A percentile compares a stretch with the other conserved stretches of the same genome.
phyloP scores from a whole-genome alignment of 2,329 filamentous ascomycete species.

The Cadophora gregata region DNA sequence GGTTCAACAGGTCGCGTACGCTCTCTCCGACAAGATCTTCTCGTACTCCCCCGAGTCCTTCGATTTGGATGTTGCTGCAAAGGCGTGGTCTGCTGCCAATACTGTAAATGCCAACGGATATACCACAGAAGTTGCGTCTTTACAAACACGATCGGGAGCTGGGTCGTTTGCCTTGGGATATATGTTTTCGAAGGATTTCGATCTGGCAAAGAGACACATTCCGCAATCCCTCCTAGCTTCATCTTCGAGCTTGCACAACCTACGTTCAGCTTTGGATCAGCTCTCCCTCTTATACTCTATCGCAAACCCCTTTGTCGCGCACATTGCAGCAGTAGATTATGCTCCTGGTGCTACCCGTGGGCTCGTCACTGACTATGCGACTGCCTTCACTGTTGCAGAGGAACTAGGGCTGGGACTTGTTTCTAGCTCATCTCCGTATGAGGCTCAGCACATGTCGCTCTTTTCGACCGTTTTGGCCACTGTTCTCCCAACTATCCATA shows the following conservation, averaged over 20 bases:
- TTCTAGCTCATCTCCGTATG: conserved; percentile 83
- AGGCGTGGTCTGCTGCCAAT: conserved; percentile 72
- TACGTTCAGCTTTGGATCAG: conserved; percentile 88
- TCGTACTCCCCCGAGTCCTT: conserved; percentile 95
- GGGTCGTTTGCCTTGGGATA: conserved; percentile 93
- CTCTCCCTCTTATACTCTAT: conserved; percentile 89
- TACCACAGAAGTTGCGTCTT: conserved; percentile 74
- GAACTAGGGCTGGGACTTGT: conserved; percentile 89
- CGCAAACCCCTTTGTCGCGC: conserved; percentile 89
- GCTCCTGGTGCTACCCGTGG: conserved; percentile 65
- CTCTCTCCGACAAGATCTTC: conserved; percentile 96
- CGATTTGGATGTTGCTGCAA: conserved; percentile 83
- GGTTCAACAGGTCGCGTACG: conserved; percentile 94
- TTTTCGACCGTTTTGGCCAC: conserved; percentile 82
- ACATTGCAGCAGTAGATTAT: conserved; percentile 92
- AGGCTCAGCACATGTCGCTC: conserved; percentile 95
- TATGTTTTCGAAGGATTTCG: conserved; percentile 97
- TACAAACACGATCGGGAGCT: conserved; percentile 88
- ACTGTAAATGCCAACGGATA: conserved; percentile 85
- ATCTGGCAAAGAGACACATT: conserved; percentile 86
- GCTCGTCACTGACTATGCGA: conserved; percentile 86
- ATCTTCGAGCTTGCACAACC: conserved; percentile 78
- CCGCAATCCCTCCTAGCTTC: conserved; percentile 91
- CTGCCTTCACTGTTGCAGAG: conserved; percentile 80
- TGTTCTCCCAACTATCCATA: conserved; percentile 81